Evolutionary conservation across 306 rosid species (phyloP), one percentile per base, ranked within the genome.

Genomic region (Lagenaria siceraria): DNA sequence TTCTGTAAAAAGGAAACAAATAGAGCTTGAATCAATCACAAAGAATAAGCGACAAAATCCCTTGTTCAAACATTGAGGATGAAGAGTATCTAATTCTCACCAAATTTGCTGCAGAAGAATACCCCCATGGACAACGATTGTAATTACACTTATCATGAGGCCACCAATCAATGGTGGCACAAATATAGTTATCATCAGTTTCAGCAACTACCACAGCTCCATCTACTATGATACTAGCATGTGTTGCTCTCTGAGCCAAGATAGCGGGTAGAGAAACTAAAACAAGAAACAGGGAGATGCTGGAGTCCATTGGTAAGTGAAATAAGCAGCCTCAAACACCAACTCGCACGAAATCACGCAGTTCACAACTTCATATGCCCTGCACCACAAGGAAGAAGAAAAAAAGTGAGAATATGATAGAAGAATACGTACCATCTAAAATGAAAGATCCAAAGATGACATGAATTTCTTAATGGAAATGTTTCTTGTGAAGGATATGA

Each of bases 121-220:
- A 31, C 25, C 90, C 97, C 99, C 99, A 95, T 7, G 97, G 93
- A 81, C 99, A 95, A 29, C 86, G 85, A 82, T 83, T 85, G 83
- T 95, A 95, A 84, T 90, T 82, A 40, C 99, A 95, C 83, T 95
- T 95, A 38, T 90, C 93, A 72, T 85, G 89, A 79, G 93, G 92
- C 99, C 99, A 95, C 99, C 97, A 95, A 89, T 95, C 99, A 83
- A 95, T 80, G 72, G 99, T 95, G 64, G 99, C 99, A 88, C 99
- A 95, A 59, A 95, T 79, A 69, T 85, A 95, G 78, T 88, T 89
- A 29, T 86, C 87, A 84, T 92, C 99, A 62, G 82, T 83, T 74
- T 84, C 88, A 46, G 90, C 93, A 75, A 82, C 82, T 59, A 81
- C 60, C 71, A 56, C 69, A 71, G 81, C 79, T 76, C 98, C 99